Evolutionary conservation across 1,139 yeast genomes (phyloP).

Genomic region (Meyerozyma carpophila): DNA sequence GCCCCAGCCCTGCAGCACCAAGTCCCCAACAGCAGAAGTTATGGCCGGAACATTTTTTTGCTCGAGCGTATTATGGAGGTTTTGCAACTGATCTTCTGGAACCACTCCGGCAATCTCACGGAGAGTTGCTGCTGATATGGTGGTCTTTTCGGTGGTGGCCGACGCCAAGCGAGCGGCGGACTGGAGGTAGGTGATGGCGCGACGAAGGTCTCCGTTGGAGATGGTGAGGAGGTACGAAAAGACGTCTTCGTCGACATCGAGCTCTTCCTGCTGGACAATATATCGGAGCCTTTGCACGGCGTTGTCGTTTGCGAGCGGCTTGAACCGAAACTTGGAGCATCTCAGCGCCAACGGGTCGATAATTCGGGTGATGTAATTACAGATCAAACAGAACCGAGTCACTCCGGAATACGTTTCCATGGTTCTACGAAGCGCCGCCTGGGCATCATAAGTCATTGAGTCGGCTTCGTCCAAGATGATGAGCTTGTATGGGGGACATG

Average conservation of each 20-base stretch:
- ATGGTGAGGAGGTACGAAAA: conserved; percentile 36
- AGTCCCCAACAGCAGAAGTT: conserved; percentile 43
- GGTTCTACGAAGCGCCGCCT: conserved; percentile 88
- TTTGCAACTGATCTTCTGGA: conserved; percentile 47
- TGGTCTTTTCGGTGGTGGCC: conserved; percentile 14
- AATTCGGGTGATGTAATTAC: conserved; percentile 93
- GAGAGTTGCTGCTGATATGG: conserved; percentile 41
- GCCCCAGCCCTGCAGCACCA: conserved; percentile 79
- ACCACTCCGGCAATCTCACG: conserved; percentile 85
- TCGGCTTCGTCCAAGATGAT: conserved; percentile 93
- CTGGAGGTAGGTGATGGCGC: conserved; percentile 86
- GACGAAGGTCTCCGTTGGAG: conserved; percentile 86
- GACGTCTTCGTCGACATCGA: conserved; percentile 54
- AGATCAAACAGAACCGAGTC: conserved; percentile 88
- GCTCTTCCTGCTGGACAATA: conserved; percentile 48
- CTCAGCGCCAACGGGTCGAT: conserved; percentile 95
- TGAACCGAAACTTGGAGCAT: conserved; percentile 91
- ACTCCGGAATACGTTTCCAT: conserved; percentile 93
- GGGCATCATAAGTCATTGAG: conserved; percentile 98
- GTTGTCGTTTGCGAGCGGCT: conserved; percentile 63
- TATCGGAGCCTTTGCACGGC: conserved; percentile 63
- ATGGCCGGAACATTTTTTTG: conserved; percentile 34
- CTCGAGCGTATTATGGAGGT: conserved; percentile 36
- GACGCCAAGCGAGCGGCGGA: conserved; percentile 68
- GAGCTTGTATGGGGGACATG: conserved; percentile 92